Base-by-base conservation (phyloP, 805 yeast species). In the Starmerella apis region DNA sequence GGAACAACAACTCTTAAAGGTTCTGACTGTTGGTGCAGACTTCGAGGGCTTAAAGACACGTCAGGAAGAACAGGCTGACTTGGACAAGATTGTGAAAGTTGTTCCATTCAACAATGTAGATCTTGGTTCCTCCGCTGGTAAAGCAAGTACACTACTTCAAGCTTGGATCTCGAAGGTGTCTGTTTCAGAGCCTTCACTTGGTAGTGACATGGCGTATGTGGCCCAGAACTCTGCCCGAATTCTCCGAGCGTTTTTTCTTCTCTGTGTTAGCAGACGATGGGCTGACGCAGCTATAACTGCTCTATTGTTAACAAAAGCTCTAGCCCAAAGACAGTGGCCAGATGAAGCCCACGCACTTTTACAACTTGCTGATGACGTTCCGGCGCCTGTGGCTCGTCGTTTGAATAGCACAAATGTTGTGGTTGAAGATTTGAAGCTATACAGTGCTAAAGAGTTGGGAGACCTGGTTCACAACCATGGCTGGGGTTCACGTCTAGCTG, bases 141-240 rank as follows among this genome's bases (percentile, higher is more conserved):
- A 92, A 63, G 83, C 96, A 0, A 88, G 90, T 58, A 76, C 87
- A 41, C 72, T 94, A 39, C 67, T 92, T 18, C 99, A 92, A 64
- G 81, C 96, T 0, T 94, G 75, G 63, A 83, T 92, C 27, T 86
- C 96, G 0, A 79, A 80, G 50, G 79, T 86, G 1, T 59, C 65
- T 10, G 76, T 88, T 32, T 77, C 74, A 51, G 95, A 86, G 51
- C 79, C 95, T 3, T 83, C 98, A 0, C 69, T 92, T 51, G 71
- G 77, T 2, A 86, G 96, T 0, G 98, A 92, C 65, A 74, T 85
- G 44, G 83, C 86, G 55, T 92, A 92, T 63, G 94, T 92, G 50
- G 96, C 97, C 1, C 98, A 92, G 61, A 92, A 92, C 61, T 77
- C 96, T 3, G 86, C 90, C 1, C 80, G 99, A 71, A 90, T 92